Conservation (phyloP, 306 rosid species). For the Pterocarpus santalinus region DNA sequence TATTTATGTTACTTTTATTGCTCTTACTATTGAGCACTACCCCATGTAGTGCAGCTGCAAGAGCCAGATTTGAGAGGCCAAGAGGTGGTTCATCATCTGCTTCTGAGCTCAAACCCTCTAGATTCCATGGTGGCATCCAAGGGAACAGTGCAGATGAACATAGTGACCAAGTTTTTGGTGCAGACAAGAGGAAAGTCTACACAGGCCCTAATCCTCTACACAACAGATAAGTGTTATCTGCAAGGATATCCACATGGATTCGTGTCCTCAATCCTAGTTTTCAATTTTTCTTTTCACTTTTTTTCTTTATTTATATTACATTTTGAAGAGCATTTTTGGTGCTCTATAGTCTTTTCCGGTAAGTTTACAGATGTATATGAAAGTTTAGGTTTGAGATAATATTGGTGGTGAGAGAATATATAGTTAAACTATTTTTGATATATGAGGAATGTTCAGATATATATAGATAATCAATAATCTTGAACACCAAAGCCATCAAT, state of each 20-base stretch:
- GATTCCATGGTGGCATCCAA: conserved; percentile 43
- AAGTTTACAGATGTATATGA: conserved; percentile 63
- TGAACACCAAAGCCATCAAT: conserved; percentile 54
- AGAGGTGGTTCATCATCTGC: conserved; percentile 39
- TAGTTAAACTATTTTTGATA: conserved; percentile 45
- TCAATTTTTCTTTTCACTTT: too few relatives aligned
- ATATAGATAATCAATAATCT: not conserved
- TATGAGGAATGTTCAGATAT: conserved; percentile 32
- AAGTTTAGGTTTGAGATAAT: conserved; percentile 53
- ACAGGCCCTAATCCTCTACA: conserved; percentile 97
- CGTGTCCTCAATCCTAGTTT: conserved; percentile 20
- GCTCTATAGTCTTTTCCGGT: conserved; percentile 50
- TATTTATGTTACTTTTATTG: conserved; percentile 59
- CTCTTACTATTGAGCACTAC: conserved; percentile 51
- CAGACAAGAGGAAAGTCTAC: conserved; percentile 80
- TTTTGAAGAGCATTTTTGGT: conserved; percentile 53
- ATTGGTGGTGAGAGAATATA: conserved; percentile 46
- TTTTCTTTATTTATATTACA: conserved; percentile 1
- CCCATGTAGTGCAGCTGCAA: conserved; percentile 58
- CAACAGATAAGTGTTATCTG: conserved; percentile 73
- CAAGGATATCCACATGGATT: conserved; percentile 7
- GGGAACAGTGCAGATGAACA: conserved; percentile 41
- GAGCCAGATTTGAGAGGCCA: conserved; percentile 50
- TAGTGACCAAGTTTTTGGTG: conserved; percentile 61
- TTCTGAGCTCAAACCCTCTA: conserved; percentile 45